phyloP scores from a whole-genome alignment of 768 basidiomycete genomes.

The Psilocybe sp. region DNA sequence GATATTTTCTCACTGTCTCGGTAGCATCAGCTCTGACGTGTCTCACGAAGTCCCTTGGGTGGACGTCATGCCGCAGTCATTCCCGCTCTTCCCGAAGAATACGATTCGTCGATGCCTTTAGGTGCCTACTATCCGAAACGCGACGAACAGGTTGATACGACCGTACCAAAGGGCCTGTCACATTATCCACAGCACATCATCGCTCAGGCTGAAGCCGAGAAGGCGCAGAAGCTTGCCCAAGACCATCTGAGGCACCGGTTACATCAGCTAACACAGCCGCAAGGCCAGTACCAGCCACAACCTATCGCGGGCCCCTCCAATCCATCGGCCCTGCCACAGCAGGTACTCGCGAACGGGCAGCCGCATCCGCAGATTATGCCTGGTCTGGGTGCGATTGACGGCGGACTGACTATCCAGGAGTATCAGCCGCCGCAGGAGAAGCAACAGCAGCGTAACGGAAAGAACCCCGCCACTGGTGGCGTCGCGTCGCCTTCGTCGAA shows the following conservation, averaged over 20 bases:
- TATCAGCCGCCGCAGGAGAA: conserved; percentile 21
- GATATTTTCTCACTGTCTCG: conserved; percentile 6
- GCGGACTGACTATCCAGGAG: conserved; percentile 22
- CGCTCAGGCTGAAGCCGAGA: conserved; percentile 37
- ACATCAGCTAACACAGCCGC: conserved; percentile 16
- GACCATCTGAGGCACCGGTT: conserved; percentile 20
- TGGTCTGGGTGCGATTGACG: conserved; percentile 8
- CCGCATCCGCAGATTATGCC: background rate
- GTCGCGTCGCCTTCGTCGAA: conserved; percentile 5
- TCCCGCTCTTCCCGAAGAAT: conserved; percentile 76
- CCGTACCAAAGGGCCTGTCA: conserved; percentile 33
- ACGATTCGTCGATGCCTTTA: conserved; percentile 46
- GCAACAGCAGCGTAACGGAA: background rate
- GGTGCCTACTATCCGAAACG: conserved; percentile 45
- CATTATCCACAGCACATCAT: conserved; percentile 52
- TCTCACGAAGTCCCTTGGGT: conserved; percentile 56
- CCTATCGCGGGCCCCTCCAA: conserved; percentile 17
- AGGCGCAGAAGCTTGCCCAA: conserved; percentile 19
- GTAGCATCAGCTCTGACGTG: conserved; percentile 2
- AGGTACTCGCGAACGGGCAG: background rate
- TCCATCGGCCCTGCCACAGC: conserved; percentile 2
- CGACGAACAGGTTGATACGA: conserved; percentile 24
- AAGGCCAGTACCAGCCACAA: conserved; percentile 19
- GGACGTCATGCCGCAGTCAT: conserved; percentile 82
- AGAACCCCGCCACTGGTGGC: conserved; percentile 18